A percentile compares a stretch with the other conserved stretches of the same genome.
These are phyloP conservation scores for Vaccinium darrowii DNA, from an alignment of 148 eudicot genomes.

Conservation along the genomic window DNA sequence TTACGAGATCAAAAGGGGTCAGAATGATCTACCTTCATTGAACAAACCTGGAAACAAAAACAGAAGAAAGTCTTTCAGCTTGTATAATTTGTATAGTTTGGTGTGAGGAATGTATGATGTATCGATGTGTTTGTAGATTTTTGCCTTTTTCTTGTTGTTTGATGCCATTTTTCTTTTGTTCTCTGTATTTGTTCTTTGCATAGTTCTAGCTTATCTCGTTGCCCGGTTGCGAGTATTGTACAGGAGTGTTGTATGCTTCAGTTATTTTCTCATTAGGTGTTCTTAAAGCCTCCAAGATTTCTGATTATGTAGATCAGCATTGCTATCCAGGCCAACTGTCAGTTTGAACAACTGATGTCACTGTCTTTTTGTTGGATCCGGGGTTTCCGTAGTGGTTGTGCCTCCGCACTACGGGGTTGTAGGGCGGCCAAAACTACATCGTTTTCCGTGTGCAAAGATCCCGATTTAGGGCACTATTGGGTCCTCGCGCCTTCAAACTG, in stretches of 20 bases:
- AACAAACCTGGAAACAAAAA: background rate
- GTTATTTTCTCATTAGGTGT: background rate
- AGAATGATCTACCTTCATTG: background rate
- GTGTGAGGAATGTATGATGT: slow-evolving; percentile 9
- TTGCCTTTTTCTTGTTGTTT: background rate
- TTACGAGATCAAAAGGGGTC: background rate
- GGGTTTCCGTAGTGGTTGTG: too few species aligned
- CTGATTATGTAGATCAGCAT: background rate
- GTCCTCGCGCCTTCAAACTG: too few species aligned
- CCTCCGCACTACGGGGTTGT: too few species aligned
- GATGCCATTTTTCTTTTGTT: background rate
- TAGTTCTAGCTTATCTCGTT: background rate
- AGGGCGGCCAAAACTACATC: too few species aligned
- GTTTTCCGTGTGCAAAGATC: too few species aligned
- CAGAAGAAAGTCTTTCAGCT: background rate
- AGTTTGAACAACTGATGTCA: too few species aligned
- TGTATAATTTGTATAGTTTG: slow-evolving; percentile 9
- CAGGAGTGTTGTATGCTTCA: background rate
- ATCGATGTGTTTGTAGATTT: background rate
- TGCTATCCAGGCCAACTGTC: background rate
- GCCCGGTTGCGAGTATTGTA: background rate
- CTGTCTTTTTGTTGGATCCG: too few species aligned
- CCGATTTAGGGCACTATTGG: too few species aligned
- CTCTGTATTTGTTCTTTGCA: background rate
- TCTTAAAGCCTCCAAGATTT: background rate